phyloP scores from a whole-genome alignment of 1,284 basidiomycete species.

The Sphaerobolus stellatus region DNA sequence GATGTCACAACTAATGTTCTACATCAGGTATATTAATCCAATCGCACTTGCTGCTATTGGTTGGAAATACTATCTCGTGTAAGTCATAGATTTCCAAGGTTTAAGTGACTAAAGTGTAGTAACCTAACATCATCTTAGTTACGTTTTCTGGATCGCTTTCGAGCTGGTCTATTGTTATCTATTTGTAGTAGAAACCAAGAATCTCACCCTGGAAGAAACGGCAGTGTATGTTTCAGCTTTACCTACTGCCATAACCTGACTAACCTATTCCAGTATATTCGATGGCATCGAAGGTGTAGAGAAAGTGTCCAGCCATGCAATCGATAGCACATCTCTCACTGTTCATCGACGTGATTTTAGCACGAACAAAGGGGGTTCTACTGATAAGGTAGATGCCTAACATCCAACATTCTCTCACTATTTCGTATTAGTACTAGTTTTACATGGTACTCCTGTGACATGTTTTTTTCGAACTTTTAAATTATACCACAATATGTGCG shows the following conservation, averaged over 20 bases:
- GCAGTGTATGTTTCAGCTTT: conserved; percentile 29
- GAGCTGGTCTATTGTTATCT: conserved; percentile 63
- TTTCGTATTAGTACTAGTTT: too few species aligned
- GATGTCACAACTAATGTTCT: conserved; percentile 28
- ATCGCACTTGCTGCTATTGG: conserved; percentile 55
- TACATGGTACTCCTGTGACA: too few species aligned
- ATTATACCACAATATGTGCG: too few species aligned
- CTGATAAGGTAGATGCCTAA: too few species aligned
- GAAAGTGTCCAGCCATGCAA: too few species aligned
- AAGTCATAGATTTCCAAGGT: too few species aligned
- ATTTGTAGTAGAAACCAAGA: conserved; percentile 71
- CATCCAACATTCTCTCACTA: too few species aligned
- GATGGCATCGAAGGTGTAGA: conserved; percentile 57
- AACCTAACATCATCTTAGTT: conserved; percentile 47
- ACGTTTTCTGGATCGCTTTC: conserved; percentile 64
- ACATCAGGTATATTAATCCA: conserved; percentile 65
- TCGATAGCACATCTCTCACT: too few species aligned
- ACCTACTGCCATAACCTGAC: neutral
- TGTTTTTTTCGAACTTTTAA: too few species aligned
- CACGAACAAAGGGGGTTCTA: too few species aligned
- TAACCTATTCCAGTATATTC: conserved; percentile 50
- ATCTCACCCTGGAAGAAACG: conserved; percentile 41
- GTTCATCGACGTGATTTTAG: too few species aligned
- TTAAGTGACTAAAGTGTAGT: too few species aligned
- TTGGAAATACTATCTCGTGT: conserved; percentile 64